Percentiles rank a stretch among this genome's conserved stretches.
These are phyloP conservation scores for Mycena sp. DNA, from an alignment of 1,284 basidiomycete genomes.

Conservation along the genomic window DNA sequence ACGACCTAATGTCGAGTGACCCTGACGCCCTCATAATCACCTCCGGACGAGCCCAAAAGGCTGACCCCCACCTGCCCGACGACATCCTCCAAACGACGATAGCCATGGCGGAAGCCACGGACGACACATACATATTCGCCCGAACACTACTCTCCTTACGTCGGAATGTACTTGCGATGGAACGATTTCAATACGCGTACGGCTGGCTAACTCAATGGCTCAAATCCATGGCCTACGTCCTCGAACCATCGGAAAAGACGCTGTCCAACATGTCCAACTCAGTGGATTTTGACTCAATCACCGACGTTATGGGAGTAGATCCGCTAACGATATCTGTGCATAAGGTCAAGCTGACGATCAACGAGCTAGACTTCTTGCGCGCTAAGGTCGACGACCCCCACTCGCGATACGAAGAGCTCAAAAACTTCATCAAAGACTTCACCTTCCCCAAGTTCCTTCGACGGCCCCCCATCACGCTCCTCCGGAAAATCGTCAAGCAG, in stretches of 20 bases:
- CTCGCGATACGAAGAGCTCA: constrained; percentile 26
- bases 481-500: constrained; percentile 40
- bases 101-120: constrained; percentile 39
- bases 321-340: constrained; percentile 19
- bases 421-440: constrained; percentile 36
- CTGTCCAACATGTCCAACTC: not conserved
- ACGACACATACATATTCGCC: constrained; percentile 36
- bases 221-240: constrained; percentile 31
- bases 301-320: constrained; percentile 2
- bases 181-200: constrained; percentile 39
- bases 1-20: constrained; percentile 28
- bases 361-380: constrained; percentile 36
- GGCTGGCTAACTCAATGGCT: no score
- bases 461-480: constrained; percentile 34
- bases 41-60: not conserved
- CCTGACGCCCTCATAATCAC: constrained; percentile 28
- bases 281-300: no score
- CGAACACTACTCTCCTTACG: constrained; percentile 13
- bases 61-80: constrained; percentile 29
- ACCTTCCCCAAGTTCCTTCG: constrained; percentile 33
- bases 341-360: not conserved
- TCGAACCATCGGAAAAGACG: not conserved
- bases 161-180: constrained; percentile 25
- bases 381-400: constrained; percentile 34
- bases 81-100: constrained; percentile 19